Base-by-base conservation (phyloP, 2,329 filamentous ascomycete species). In the Zymoseptoria pseudotritici region DNA sequence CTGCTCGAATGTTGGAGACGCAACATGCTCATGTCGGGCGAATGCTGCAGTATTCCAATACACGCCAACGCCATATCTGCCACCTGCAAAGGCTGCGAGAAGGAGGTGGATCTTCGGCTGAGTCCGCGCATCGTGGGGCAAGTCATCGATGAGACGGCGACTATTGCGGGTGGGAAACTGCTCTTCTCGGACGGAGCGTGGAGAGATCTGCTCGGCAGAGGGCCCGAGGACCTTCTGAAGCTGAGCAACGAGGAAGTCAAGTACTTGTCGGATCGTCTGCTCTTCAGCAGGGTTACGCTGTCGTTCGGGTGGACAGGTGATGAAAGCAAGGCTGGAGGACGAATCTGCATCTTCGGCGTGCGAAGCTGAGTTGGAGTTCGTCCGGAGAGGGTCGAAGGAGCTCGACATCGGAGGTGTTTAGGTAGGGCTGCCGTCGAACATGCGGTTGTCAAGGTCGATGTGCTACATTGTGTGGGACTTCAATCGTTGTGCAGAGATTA, bases 101-200 rank as follows among this genome's bases (percentile, higher is more conserved):
- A 70, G 49, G 19, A 61, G 3, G 68, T 76, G 1, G 24, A 55
- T 1, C 65, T 80, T 2, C 66, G 74, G 1, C 68, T 79, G 22
- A 80, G 78, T 61, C 77, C 78, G 3, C 68, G 70, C 4, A 72
- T 79, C 19, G 71, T 80, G 26, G 76, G 76, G 4, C 71, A 73
- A 46, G 60, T 80, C 5, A 66, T 79, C 54, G 78, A 87, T 61
- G 84, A 87, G 69, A 86, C 83, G 0, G 83, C 81, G 4, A 76
- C 75, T 36, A 75, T 85, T 8, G 67, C 71, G 1, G 68, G 75
- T 1, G 80, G 79, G 0, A 84, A 83, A 69, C 71, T 86, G 2
- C 71, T 85, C 19, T 80, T 85, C 73, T 79, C 77, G 4, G 72
- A 78, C 17, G 59, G 72, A 2, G 83, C 83, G 0, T 86, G 83